Percentiles rank a stretch among this genome's conserved stretches.
These are phyloP conservation scores for Thielaviopsis cerberus DNA, from an alignment of 2,329 filamentous ascomycete genomes.

Conservation along the genomic window DNA sequence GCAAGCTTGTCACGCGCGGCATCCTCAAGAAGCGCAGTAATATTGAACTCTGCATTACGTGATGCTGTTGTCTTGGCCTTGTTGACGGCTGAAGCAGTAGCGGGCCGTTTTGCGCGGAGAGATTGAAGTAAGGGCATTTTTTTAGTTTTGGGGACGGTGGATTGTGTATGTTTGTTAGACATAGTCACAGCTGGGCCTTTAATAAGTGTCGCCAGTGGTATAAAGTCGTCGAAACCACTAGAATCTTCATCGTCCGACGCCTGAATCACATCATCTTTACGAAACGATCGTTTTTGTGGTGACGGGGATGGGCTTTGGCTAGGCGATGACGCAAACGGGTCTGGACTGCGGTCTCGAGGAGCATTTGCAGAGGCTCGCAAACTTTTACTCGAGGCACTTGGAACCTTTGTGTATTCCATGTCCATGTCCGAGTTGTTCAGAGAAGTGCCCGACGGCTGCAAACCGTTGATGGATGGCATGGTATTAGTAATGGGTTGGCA, in stretches of 20 bases:
- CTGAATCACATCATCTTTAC: constrained; percentile 40
- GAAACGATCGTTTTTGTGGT: constrained; percentile 15
- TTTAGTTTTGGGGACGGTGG: not conserved
- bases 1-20: not conserved
- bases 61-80: not conserved
- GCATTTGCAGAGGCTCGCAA: not conserved
- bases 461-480: not conserved
- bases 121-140: not conserved
- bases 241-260: constrained; percentile 56
- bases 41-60: not conserved
- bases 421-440: not conserved
- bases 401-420: not conserved
- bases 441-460: not conserved
- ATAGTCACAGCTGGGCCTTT: not conserved
- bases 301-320: not conserved
- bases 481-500: not conserved
- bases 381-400: not conserved
- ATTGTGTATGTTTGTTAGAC: not conserved
- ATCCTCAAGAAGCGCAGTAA: not conserved
- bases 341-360: not conserved
- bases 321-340: constrained; percentile 6
- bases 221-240: constrained; percentile 40
- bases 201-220: constrained; percentile 18
- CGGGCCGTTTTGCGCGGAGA: not conserved
- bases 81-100: not conserved